These are phyloP conservation scores for Neonectria coccinea DNA, from an alignment of 2,329 filamentous ascomycete species.

Conservation along the genomic window DNA sequence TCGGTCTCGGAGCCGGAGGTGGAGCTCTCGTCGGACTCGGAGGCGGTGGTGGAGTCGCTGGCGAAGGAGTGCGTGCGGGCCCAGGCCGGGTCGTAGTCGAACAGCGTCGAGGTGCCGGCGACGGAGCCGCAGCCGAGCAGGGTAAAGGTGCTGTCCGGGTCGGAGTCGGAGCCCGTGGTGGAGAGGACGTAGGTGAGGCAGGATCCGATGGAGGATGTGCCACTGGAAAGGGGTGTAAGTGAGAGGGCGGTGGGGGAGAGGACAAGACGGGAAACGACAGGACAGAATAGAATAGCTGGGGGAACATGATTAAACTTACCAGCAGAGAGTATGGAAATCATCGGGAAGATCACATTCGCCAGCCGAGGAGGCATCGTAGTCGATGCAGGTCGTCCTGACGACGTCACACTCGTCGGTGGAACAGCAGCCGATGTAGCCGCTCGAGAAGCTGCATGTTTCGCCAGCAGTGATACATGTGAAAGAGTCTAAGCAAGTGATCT, in stretches of 20 bases:
- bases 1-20: constrained; percentile 12
- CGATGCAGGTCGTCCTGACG: constrained; percentile 50
- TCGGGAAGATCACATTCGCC: constrained; percentile 44
- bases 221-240: constrained; percentile 35
- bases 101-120: constrained; percentile 42
- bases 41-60: constrained; percentile 12
- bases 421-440: constrained; percentile 50
- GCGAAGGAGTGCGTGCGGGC: constrained; percentile 37
- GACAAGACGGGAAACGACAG: background rate
- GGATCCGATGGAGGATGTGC: constrained; percentile 17
- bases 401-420: constrained; percentile 44
- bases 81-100: constrained; percentile 48
- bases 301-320: constrained; percentile 39
- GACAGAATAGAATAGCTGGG: background rate
- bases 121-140: constrained; percentile 45
- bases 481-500: constrained; percentile 33
- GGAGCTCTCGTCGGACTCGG: constrained; percentile 2
- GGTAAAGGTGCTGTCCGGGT: constrained; percentile 33
- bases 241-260: background rate
- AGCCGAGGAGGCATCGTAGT: constrained; percentile 43
- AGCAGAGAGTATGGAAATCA: constrained; percentile 52
- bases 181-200: constrained; percentile 50
- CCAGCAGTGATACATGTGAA: constrained; percentile 46
- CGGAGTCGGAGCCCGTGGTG: constrained; percentile 28
- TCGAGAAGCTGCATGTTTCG: constrained; percentile 44